Base-by-base conservation (phyloP, 345 rosid genomes). In the Firmiana major region DNA sequence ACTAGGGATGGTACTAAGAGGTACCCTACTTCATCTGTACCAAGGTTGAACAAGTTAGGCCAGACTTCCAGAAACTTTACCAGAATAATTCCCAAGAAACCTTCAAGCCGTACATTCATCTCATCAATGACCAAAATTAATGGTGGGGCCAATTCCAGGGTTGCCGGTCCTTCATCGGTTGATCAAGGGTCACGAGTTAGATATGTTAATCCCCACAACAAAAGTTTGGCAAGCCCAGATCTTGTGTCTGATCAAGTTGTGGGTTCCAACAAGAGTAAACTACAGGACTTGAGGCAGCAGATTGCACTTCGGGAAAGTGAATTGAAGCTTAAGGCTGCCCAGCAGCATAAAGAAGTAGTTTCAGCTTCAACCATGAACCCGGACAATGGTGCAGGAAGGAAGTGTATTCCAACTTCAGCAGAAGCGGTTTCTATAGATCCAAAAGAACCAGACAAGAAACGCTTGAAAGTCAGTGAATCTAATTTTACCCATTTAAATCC, bases 241-340 rank as follows among this genome's bases (percentile, higher is more conserved):
- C 77, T 6, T 76, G 85, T 77, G 70, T 71, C 62, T 82, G 91
- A 82, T 59, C 90, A 75, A 77, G 84, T 65, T 78, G 74, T 69
- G 75, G 86, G 80, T 63, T 80, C 84, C 74, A 90, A 75, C 79
- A 81, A 76, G 68, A 80, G 68, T 73, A 83, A 96, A 80, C 92
- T 92, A 76, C 88, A 51, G 83, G 98, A 93, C 75, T 87, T 96
- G 84, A 89, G 91, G 86, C 97, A 90, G 90, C 94, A 91, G 92
- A 96, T 96, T 88, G 97, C 97, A 19, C 86, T 83, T 68, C 90
- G 97, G 63, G 99, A 96, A 86, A 88, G 77, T 75, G 92, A 92
- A 81, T 86, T 88, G 86, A 96, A 87, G 88, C 88, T 88, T 68
- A 96, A 87, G 89, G 85, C 88, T 48, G 81, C 86, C 48, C 90